Base-by-base conservation (phyloP, 768 basidiomycete species). In the Tulasnella sp. region DNA sequence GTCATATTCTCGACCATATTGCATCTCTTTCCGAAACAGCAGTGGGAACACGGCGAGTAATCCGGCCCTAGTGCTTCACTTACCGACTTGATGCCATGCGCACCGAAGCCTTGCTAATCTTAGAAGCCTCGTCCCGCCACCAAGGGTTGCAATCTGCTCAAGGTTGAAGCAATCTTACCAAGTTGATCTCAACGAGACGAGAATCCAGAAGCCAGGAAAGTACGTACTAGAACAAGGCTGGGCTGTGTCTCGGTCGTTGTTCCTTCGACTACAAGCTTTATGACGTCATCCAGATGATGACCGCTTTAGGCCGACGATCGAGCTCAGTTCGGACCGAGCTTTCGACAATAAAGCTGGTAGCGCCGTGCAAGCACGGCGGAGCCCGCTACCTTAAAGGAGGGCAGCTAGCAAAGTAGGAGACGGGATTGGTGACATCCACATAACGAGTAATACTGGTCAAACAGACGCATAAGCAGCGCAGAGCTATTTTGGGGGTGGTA, bases 211-310 rank as follows among this genome's bases (percentile, higher is more conserved):
- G 62, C 62, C 34, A 27, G 34, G 62, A 68, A 68, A 14, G 27
- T 68, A 27, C 62, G 62, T 36, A 68, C 62, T 68, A 68, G 62
- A 68, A 68, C 62, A 68, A 14, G 62, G 62, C 62, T 68, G 62
- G 62, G 62, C 62, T 68, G 62, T 68, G 62, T 68, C 31, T 68
- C 62, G 62, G 62, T 68, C 62, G 24, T 36, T 36, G 62, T 19
- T 34, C 27, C 24, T 68, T 68, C 31, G 34, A 19, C 27, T 68
- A 6, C 34, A 36, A 14, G 62, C 36, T 34, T 5, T 27, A 68
- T 68, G 62, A 68, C 62, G 62, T 36, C 62, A 68, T 6, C 34
- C 7, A 6, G 8, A 5, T 14, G 31, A 9, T n/a, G 31, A 19
- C 62, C 62, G 31, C n/a, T 9, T 31, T 68, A 14, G 34, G 62